Percentiles rank a stretch among this genome's conserved stretches.
These are phyloP conservation scores for Neonectria neomacrospora DNA, from an alignment of 2,329 filamentous ascomycete genomes.

Conservation along the genomic window DNA sequence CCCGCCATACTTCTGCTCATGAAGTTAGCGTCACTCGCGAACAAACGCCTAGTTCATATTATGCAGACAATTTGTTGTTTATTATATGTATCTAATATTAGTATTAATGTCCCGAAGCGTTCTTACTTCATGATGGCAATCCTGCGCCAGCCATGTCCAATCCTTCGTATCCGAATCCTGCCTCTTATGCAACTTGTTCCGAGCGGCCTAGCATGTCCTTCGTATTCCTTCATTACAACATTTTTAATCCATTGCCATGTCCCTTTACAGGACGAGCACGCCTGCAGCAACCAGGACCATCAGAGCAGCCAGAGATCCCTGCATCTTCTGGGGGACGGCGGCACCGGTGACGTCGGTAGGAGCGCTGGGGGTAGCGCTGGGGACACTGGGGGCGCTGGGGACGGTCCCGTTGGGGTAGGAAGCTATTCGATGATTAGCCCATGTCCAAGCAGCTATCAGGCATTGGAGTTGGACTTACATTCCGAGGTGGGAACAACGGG, in stretches of 20 bases:
- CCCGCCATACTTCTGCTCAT: background rate
- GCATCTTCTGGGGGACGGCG: constrained; percentile 19
- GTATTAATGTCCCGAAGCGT: constrained; percentile 42
- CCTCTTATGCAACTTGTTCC: constrained; percentile 6
- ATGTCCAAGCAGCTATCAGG: background rate
- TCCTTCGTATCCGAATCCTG: background rate
- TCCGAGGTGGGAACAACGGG: constrained; percentile 23
- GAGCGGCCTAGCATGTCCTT: background rate
- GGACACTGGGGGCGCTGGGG: constrained; percentile 5
- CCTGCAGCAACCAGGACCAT: constrained; percentile 39
- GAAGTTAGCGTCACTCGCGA: background rate
- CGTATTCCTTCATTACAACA: background rate
- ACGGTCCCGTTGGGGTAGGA: constrained; percentile 30
- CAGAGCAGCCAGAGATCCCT: constrained; percentile 37
- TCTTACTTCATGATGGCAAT: constrained; percentile 36
- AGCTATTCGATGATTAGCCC: constrained; percentile 18
- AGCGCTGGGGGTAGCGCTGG: constrained; percentile 15
- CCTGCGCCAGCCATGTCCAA: constrained; percentile 30
- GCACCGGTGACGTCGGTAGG: constrained; percentile 31
- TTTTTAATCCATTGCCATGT: constrained; percentile 18
- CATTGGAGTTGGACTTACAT: constrained; percentile 13
- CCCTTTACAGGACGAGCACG: constrained; percentile 40
- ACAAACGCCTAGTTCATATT: background rate
- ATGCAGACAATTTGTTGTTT: background rate
- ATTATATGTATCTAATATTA: constrained; percentile 39